phyloP scores from a whole-genome alignment of 495 filamentous ascomycete genomes.

The Xeromyces bisporus region DNA sequence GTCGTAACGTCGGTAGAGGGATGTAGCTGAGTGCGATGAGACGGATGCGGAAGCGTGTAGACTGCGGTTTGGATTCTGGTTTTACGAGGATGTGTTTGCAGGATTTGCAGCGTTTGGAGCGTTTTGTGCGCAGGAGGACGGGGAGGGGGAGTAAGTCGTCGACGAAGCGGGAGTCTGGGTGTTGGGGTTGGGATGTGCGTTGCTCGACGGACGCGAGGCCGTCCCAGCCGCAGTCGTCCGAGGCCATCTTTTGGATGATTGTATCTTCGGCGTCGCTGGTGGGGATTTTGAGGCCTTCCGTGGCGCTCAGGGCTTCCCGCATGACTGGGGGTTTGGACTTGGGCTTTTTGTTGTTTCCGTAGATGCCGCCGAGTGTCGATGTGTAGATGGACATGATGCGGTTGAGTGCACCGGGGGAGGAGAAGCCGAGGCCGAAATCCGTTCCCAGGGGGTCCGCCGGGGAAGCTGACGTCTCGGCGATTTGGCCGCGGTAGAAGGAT shows the following conservation, averaged over 20 bases:
- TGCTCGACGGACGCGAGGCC: slow-evolving; percentile 35
- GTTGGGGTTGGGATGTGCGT: slow-evolving; percentile 33
- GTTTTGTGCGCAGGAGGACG: slow-evolving; percentile 72
- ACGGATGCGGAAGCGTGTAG: slow-evolving; percentile 74
- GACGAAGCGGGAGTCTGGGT: slow-evolving; percentile 34
- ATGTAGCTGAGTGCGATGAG: slow-evolving; percentile 82
- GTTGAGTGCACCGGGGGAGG: slow-evolving; percentile 65
- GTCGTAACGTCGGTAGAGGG: slow-evolving; percentile 55
- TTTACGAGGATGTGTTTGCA: slow-evolving; percentile 93
- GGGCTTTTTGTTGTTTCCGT: slow-evolving; percentile 43
- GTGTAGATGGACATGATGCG: slow-evolving; percentile 88
- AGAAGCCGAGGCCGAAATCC: slow-evolving; percentile 42
- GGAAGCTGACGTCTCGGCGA: slow-evolving; percentile 37
- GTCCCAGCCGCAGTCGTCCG: slow-evolving; percentile 34
- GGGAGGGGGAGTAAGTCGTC: slow-evolving; percentile 62
- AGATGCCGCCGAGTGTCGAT: slow-evolving; percentile 26
- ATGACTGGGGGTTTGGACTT: slow-evolving; percentile 51
- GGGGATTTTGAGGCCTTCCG: slow-evolving; percentile 49
- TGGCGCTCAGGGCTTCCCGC: slow-evolving; percentile 53
- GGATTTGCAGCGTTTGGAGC: slow-evolving; percentile 75
- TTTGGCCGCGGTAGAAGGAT: slow-evolving; percentile 55
- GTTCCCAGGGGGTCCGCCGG: slow-evolving; percentile 33
- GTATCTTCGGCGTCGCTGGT: slow-evolving; percentile 32
- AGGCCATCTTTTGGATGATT: slow-evolving; percentile 27
- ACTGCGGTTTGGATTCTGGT: slow-evolving; percentile 77